Evolutionary conservation across 2,329 filamentous ascomycete genomes (phyloP).

Genomic region (Colletotrichum limetticola): DNA sequence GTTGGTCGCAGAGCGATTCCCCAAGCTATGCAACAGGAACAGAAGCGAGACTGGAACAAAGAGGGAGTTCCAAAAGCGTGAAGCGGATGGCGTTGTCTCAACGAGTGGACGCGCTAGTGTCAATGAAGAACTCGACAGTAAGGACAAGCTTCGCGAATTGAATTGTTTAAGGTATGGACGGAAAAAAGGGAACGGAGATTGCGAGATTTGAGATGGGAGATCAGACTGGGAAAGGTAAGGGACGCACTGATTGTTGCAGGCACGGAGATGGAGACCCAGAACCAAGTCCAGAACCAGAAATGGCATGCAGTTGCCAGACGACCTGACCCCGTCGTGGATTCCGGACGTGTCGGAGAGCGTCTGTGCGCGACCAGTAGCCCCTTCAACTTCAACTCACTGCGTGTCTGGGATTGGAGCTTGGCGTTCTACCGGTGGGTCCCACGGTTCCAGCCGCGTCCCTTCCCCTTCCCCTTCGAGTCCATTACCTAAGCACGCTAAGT

Average conservation of each 20-base stretch:
- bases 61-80: neutral
- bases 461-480: neutral
- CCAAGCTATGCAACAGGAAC: neutral
- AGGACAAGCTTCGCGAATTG: neutral
- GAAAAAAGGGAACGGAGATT: neutral
- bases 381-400: neutral
- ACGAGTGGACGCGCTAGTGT: neutral
- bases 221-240: constrained; percentile 9
- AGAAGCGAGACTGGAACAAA: neutral
- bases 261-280: neutral
- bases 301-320: neutral
- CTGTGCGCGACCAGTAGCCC: constrained; percentile 5
- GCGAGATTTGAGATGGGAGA: constrained; percentile 9
- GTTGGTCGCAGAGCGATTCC: neutral
- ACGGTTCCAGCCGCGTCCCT: neutral
- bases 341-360: constrained; percentile 10
- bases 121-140: neutral
- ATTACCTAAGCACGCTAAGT: too few relatives aligned
- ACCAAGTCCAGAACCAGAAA: neutral
- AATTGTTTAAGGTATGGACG: neutral
- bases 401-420: constrained; percentile 14
- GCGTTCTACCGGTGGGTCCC: neutral
- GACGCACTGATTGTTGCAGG: neutral
- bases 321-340: neutral
- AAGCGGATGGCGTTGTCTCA: neutral